Base-by-base conservation (phyloP, 345 rosid species). In the Populus nigra region DNA sequence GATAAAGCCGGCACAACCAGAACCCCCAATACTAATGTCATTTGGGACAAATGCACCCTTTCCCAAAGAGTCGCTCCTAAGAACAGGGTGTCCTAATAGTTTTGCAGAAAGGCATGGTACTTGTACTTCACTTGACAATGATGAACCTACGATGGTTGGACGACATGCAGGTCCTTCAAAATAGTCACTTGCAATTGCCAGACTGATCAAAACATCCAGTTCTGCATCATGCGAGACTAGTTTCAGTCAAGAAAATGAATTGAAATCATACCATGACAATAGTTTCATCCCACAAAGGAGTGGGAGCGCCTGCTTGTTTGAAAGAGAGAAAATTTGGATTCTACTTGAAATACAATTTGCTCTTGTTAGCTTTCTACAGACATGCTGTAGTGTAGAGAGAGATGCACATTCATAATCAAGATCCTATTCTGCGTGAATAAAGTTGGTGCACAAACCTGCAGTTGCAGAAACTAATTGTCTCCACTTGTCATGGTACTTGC, bases 21-120 rank as follows among this genome's bases (percentile, higher is more conserved):
- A 68, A 82, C 98, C 94, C 63, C 98, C 96, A 38, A 96, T 83
- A 72, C 66, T 81, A 69, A 93, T 81, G 79, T 96, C 88, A 86
- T 96, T 96, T 68, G 99, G 93, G 69, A 96, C 97, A 82, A 96
- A 96, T 72, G 90, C 82, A 55, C 97, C 97, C 87, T 87, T 90
- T 73, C 96, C 98, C 79, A 93, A 81, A 27, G 95, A 92, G 85
- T 96, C 97, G 74, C 95, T 93, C 85, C 86, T 90, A 73, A 96
- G 88, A 80, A 96, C 83, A 87, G 98, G 98, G 80, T 93, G 98
- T 68, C 97, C 98, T 79, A 92, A 84, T 78, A 89, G 79, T 86
- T 86, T 93, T 76, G 99, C 91, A 39, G 91, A 90, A 66, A 96
- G 73, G 77, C 68, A 75, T 9, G 96, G 25, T 25, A 25, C 25